These are phyloP conservation scores for Acorus gramineus DNA, from an alignment of 106 monocot genomes.

Conservation along the genomic window DNA sequence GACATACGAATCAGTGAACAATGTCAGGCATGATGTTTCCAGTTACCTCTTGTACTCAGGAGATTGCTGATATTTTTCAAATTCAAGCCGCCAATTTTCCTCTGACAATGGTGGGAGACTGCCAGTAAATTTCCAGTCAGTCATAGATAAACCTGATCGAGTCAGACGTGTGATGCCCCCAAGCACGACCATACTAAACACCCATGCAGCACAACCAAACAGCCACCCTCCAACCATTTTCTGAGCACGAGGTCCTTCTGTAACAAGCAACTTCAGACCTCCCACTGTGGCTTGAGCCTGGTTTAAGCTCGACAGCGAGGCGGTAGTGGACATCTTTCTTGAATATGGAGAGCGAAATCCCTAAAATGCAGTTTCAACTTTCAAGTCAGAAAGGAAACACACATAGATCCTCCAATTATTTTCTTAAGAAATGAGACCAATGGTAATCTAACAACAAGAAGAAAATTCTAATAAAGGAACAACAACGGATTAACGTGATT, in stretches of 20 bases:
- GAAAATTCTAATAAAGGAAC: too few species aligned
- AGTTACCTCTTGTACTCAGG: slow-evolving; percentile 83
- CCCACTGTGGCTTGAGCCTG: slow-evolving; percentile 28
- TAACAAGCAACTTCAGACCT: slow-evolving; percentile 60
- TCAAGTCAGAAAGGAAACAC: background rate
- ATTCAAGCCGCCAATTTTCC: slow-evolving; percentile 70
- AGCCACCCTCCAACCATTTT: slow-evolving; percentile 88
- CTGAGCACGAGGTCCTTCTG: slow-evolving; percentile 55
- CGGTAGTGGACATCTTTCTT: slow-evolving; percentile 49
- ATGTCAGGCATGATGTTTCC: too few species aligned
- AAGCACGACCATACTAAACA: slow-evolving; percentile 84
- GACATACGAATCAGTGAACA: too few species aligned
- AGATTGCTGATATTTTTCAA: slow-evolving; percentile 78
- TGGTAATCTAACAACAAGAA: too few species aligned
- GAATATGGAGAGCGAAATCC: slow-evolving; percentile 18
- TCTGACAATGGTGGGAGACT: slow-evolving; percentile 66
- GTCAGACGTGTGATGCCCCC: slow-evolving; percentile 93
- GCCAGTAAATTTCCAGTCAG: slow-evolving; percentile 95
- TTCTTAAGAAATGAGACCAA: background rate
- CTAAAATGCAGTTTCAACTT: slow-evolving; percentile 8
- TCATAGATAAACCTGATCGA: slow-evolving; percentile 94
- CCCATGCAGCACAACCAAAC: slow-evolving; percentile 87
- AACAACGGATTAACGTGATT: too few species aligned
- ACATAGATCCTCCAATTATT: too few species aligned
- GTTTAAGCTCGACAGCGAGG: slow-evolving; percentile 14